phyloP scores from a whole-genome alignment of 805 yeast species.

The Schizosaccharomyces lindneri region DNA sequence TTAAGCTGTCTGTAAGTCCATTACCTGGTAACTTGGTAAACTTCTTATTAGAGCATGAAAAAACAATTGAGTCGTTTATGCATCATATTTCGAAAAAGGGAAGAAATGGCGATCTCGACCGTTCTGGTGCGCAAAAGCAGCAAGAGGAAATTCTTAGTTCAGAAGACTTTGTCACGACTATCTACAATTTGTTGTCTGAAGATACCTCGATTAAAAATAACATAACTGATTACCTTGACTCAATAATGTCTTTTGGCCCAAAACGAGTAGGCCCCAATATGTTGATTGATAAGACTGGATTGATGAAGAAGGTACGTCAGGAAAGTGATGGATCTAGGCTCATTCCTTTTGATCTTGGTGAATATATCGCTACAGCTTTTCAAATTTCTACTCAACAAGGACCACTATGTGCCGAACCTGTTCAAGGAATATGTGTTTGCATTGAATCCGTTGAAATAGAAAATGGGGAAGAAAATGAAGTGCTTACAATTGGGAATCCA shows the following conservation, averaged over 20 bases:
- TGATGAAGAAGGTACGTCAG: neutral
- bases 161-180: neutral
- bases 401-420: slow-evolving; percentile 67
- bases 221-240: slow-evolving; percentile 11
- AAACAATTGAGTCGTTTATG: slow-evolving; percentile 4
- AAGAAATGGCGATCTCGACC: neutral
- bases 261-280: slow-evolving; percentile 53
- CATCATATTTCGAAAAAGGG: neutral
- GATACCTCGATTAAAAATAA: neutral
- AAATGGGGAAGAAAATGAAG: slow-evolving; percentile 6
- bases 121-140: neutral
- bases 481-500: slow-evolving; percentile 10
- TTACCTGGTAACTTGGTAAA: slow-evolving; percentile 26
- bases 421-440: slow-evolving; percentile 45
- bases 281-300: slow-evolving; percentile 26
- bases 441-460: slow-evolving; percentile 8
- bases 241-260: slow-evolving; percentile 49
- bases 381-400: slow-evolving; percentile 65
- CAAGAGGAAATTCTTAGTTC: neutral
- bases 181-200: neutral
- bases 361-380: slow-evolving; percentile 56
- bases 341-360: slow-evolving; percentile 9
- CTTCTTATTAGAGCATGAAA: slow-evolving; percentile 18
- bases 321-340: neutral
- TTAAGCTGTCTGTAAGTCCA: slow-evolving; percentile 25